Evolutionary conservation across 2,329 filamentous ascomycete genomes (phyloP).

Genomic region (Aspergillus neotritici): DNA sequence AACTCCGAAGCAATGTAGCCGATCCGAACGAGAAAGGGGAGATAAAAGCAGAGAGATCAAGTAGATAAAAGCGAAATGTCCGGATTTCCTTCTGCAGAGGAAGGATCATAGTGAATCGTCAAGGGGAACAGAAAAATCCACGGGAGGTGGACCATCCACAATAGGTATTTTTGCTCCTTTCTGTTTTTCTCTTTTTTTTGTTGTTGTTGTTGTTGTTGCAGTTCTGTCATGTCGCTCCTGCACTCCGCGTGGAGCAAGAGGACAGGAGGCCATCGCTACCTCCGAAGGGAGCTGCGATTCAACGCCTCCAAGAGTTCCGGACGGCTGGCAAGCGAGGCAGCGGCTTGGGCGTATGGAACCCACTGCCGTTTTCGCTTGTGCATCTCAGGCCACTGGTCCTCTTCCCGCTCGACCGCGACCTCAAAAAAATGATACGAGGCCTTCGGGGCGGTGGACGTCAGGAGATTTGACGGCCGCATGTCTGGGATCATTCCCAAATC

Average conservation of each 20-base stretch:
- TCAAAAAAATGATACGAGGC: constrained; percentile 59
- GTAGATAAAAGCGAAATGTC: constrained; percentile 8
- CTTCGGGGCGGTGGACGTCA: constrained; percentile 62
- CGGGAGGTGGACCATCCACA: neutral
- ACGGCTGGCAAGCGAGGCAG: constrained; percentile 65
- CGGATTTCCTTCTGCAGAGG: constrained; percentile 9
- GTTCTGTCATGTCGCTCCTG: neutral
- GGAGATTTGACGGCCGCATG: constrained; percentile 55
- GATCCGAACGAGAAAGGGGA: constrained; percentile 10
- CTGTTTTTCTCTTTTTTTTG: neutral
- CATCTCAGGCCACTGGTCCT: constrained; percentile 85
- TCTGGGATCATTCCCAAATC: constrained; percentile 85
- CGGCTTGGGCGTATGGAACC: constrained; percentile 82
- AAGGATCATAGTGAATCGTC: constrained; percentile 22
- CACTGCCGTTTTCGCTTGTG: constrained; percentile 86
- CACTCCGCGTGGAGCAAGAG: neutral
- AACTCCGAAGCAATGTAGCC: constrained; percentile 16
- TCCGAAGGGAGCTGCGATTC: constrained; percentile 68
- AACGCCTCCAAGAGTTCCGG: constrained; percentile 87
- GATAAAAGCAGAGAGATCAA: constrained; percentile 1
- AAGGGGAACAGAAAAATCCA: constrained; percentile 8
- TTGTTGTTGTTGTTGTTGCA: no score
- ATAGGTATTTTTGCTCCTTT: no score
- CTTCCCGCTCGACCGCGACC: constrained; percentile 78
- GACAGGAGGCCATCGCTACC: constrained; percentile 21